Percentiles rank a stretch among this genome's conserved stretches.
These are phyloP conservation scores for Cordyceps tenuipes DNA, from an alignment of 2,329 filamentous ascomycete genomes.

Conservation along the genomic window DNA sequence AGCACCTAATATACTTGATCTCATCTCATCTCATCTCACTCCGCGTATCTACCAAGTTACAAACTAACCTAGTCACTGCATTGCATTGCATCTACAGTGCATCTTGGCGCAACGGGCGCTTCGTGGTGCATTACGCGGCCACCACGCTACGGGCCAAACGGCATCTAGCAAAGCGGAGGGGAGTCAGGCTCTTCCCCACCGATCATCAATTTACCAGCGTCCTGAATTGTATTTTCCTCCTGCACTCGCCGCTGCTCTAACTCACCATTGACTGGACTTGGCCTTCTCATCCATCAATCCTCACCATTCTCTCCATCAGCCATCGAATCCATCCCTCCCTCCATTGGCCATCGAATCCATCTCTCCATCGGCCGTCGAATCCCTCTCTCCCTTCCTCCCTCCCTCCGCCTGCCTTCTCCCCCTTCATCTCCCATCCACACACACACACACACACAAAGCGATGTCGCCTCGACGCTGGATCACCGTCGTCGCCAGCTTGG, in stretches of 20 bases:
- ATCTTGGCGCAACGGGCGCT: background rate
- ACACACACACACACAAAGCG: background rate
- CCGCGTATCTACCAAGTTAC: background rate
- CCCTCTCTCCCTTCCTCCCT: background rate
- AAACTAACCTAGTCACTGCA: no score
- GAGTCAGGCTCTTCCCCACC: background rate
- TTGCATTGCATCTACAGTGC: background rate
- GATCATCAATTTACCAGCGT: background rate
- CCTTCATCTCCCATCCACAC: background rate
- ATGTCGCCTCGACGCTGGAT: constrained; percentile 2
- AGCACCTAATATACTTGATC: background rate
- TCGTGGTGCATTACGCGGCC: constrained; percentile 6
- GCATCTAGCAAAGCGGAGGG: background rate
- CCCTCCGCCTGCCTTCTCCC: background rate
- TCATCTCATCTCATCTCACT: background rate
- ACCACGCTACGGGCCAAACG: constrained; percentile 2
- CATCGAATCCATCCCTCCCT: background rate
- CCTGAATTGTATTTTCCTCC: background rate
- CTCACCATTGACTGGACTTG: background rate
- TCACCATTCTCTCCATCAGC: background rate
- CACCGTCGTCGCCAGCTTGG: background rate
- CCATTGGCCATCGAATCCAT: background rate
- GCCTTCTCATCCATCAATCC: background rate
- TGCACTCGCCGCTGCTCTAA: background rate
- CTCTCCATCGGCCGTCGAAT: background rate